Conservation (phyloP, 2,329 filamentous ascomycete genomes). For the Exophiala dermatitidis region DNA sequence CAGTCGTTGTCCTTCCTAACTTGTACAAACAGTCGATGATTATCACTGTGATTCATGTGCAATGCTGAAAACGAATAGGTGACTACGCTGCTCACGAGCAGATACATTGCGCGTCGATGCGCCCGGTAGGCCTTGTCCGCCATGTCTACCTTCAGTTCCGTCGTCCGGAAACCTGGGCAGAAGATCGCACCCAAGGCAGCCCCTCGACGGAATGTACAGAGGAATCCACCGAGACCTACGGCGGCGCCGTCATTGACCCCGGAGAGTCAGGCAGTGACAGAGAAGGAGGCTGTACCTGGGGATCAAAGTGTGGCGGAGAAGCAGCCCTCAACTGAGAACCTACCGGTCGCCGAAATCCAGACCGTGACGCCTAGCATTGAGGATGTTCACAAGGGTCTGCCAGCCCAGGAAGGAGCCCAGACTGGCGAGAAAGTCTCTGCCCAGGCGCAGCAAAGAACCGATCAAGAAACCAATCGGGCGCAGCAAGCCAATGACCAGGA, state of each 20-base stretch:
- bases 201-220: constrained; percentile 27
- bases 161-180: constrained; percentile 57
- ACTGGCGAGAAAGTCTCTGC: neutral
- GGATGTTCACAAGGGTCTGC: constrained; percentile 1
- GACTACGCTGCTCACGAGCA: neutral
- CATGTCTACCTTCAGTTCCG: constrained; percentile 49
- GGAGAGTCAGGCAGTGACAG: constrained; percentile 9
- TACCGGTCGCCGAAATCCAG: neutral
- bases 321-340: neutral
- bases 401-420: neutral
- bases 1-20: neutral
- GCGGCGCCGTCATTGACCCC: constrained; percentile 36
- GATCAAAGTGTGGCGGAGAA: neutral
- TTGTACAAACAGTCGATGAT: neutral
- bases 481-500: constrained; percentile 1
- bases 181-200: constrained; percentile 70
- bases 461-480: neutral
- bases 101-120: neutral
- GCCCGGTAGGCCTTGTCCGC: neutral
- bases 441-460: neutral
- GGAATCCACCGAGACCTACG: constrained; percentile 42
- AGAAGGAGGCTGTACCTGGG: neutral
- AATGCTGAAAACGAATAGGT: neutral
- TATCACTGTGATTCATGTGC: neutral
- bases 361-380: constrained; percentile 13